These are phyloP conservation scores for Sphaceloma murrayae DNA, from an alignment of 2,329 filamentous ascomycete species.

Conservation along the genomic window DNA sequence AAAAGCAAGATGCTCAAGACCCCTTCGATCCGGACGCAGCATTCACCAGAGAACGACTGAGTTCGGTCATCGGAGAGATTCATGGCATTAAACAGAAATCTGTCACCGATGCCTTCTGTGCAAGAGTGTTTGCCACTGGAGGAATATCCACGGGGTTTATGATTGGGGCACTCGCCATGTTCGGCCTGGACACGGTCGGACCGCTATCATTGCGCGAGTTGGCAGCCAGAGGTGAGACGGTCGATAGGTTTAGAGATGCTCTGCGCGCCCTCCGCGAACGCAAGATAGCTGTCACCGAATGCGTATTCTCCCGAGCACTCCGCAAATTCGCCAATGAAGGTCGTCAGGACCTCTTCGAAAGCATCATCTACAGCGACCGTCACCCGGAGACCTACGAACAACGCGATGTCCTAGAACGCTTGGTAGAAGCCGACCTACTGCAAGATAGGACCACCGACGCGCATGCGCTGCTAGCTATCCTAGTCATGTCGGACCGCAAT, in stretches of 20 bases:
- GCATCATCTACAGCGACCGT: slow-evolving; percentile 50
- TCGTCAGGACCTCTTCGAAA: slow-evolving; percentile 44
- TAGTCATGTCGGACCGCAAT: slow-evolving; percentile 39
- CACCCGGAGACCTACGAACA: slow-evolving; percentile 57
- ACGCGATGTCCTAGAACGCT: slow-evolving; percentile 36
- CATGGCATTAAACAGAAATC: slow-evolving; percentile 37
- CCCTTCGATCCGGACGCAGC: slow-evolving; percentile 1
- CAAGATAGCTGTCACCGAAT: slow-evolving; percentile 53
- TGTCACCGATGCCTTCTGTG: slow-evolving; percentile 58
- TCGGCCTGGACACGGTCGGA: slow-evolving; percentile 64
- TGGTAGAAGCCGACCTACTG: slow-evolving; percentile 30
- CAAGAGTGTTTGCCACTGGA: slow-evolving; percentile 70
- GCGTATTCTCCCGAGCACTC: slow-evolving; percentile 57
- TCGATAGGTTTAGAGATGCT: slow-evolving; percentile 47
- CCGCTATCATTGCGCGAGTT: slow-evolving; percentile 69
- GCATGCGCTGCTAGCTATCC: slow-evolving; percentile 34
- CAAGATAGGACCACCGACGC: slow-evolving; percentile 9
- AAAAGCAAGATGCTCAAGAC: background rate
- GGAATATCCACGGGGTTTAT: slow-evolving; percentile 65
- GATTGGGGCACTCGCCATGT: slow-evolving; percentile 57
- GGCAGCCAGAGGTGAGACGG: slow-evolving; percentile 52
- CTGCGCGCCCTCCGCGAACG: slow-evolving; percentile 52
- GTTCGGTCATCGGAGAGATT: slow-evolving; percentile 31
- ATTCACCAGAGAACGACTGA: slow-evolving; percentile 26
- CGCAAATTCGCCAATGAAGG: slow-evolving; percentile 52